A percentile compares a stretch with the other conserved stretches of the same genome.
Evolutionary conservation across 176 grass and related monocot genomes (phyloP).

Genomic region (Canna indica): DNA sequence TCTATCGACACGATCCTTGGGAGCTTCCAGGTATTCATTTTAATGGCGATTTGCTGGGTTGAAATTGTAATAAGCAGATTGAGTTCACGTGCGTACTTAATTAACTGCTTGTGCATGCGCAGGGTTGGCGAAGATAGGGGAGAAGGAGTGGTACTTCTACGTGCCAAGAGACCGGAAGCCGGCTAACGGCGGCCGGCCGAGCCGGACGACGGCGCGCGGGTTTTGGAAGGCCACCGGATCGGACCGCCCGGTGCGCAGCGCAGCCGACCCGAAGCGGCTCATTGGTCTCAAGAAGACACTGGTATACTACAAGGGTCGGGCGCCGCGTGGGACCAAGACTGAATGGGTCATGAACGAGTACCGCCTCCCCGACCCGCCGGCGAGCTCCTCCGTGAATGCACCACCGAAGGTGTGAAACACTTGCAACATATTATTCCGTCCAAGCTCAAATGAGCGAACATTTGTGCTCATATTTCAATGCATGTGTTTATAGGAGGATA

Average conservation of each 20-base stretch:
- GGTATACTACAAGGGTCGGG: conserved; percentile 78
- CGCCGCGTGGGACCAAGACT: conserved; percentile 63
- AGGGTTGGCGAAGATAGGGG: conserved; percentile 56
- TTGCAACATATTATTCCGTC: no score
- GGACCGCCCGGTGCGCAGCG: conserved; percentile 66
- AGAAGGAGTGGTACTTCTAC: conserved; percentile 97
- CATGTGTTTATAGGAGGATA: conserved; percentile 40
- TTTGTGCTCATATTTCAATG: no score
- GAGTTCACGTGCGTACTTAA: no score
- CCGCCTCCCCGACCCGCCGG: conserved; percentile 39
- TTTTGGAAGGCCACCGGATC: conserved; percentile 98
- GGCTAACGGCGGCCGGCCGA: conserved; percentile 41
- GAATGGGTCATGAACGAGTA: conserved; percentile 99
- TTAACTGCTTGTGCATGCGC: no score
- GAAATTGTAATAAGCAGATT: no score
- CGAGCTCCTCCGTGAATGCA: neutral
- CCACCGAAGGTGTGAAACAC: conserved; percentile 26
- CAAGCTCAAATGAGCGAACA: no score
- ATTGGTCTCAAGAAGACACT: conserved; percentile 95
- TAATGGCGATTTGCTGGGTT: no score
- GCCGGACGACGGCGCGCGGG: conserved; percentile 66
- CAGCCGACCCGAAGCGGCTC: conserved; percentile 62
- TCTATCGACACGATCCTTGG: conserved; percentile 75
- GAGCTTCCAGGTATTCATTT: conserved; percentile 43
- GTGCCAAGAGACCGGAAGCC: conserved; percentile 70